Evolutionary conservation across 441 rosid species (phyloP), one percentile per base, ranked within the genome.

Genomic region (Adansonia rubrostipa): DNA sequence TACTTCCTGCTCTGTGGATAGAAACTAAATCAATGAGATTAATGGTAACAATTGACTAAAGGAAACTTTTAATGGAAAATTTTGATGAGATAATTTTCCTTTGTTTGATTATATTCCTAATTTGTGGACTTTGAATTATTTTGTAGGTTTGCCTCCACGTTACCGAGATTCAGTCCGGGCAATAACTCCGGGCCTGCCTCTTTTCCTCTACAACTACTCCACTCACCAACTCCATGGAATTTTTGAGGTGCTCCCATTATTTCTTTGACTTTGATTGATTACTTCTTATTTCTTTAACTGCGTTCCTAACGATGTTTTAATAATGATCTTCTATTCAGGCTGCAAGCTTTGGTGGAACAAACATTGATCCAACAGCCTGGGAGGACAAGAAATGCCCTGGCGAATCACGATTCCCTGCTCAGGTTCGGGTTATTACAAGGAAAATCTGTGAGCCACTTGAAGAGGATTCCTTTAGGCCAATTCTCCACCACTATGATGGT

Each of bases 181-280:
- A n/a, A 96, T 96, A 58, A 96, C 98, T 11, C 99, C 99, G 0
- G 99, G 99, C 0, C 86, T 96, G 81, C 99, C 99, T 5, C 95
- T 96, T 80, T 96, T 96, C 83, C 96, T 96, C 24, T 96, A 96
- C 86, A 96, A 96, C 88, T 96, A 96, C 86, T 93, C 99, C 40
- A 96, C 98, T 64, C 99, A 96, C 84, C 99, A 96, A 72, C 99
- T 96, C 74, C 98, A 94, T 82, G 99, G 99, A 51, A 77, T 96
- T 54, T 96, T 93, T 84, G 95, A 96, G 94, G 94, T 91, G 81
- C 24, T 3, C 44, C 20, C 45, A 24, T 3, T 3, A 9, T 53
- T 71, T 71, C 33, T 10, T 17, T 2, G n/a, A n/a, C 10, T 28
- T 6, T 4, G 6, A 24, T 51, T 61, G 10, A 8, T 17, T 42